phyloP scores from a whole-genome alignment of 208 protist species.

The Polymyxa betae region DNA sequence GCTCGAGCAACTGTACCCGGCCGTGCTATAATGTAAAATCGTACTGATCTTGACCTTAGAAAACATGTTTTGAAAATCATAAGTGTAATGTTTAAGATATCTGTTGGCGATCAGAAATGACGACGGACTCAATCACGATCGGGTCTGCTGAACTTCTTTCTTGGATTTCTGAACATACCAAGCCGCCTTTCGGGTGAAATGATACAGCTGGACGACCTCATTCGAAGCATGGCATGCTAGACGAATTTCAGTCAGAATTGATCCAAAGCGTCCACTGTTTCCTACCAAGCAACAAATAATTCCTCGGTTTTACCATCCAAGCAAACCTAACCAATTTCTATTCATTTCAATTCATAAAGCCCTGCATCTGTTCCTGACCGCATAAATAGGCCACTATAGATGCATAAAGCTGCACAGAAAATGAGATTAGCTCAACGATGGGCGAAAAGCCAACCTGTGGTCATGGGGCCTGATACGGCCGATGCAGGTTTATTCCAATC shows the following conservation, averaged over 20 bases:
- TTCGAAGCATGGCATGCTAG: slow-evolving; percentile 45
- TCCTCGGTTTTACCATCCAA: slow-evolving; percentile 40
- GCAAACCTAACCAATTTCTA: neutral
- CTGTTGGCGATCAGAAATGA: neutral
- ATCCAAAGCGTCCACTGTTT: neutral
- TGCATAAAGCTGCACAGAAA: neutral
- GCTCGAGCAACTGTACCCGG: too few relatives aligned
- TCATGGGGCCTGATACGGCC: slow-evolving; percentile 10
- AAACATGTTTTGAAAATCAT: too few relatives aligned
- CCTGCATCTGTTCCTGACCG: neutral
- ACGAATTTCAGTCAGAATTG: neutral
- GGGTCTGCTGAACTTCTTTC: neutral
- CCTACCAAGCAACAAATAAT: slow-evolving; percentile 30
- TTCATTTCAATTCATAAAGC: slow-evolving; percentile 27
- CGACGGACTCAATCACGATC: neutral
- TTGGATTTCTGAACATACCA: too few relatives aligned
- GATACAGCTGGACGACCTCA: slow-evolving; percentile 43
- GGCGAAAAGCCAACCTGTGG: slow-evolving; percentile 2
- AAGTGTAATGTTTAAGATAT: neutral
- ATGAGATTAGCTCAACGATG: neutral
- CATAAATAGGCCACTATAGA: slow-evolving; percentile 38
- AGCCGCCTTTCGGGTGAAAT: neutral
- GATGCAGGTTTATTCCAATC: slow-evolving; percentile 24
- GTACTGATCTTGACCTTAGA: too few relatives aligned
- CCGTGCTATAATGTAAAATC: too few relatives aligned